Evolutionary conservation across 2,329 filamentous ascomycete genomes (phyloP).

Genomic region (Fonsecaea monophora): DNA sequence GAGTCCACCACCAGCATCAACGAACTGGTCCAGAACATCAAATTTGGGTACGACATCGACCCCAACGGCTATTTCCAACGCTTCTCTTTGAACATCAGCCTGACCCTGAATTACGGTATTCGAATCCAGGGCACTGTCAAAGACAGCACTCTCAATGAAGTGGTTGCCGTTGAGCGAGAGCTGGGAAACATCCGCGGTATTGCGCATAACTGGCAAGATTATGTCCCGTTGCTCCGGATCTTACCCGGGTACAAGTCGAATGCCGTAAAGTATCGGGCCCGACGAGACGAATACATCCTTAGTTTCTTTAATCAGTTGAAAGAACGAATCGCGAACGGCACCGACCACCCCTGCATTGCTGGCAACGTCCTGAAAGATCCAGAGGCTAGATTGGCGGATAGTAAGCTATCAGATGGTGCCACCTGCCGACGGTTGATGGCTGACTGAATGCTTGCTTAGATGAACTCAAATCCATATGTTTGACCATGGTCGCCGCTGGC

Average conservation of each 20-base stretch:
- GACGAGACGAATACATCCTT: conserved; percentile 70
- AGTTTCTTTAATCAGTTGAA: conserved; percentile 64
- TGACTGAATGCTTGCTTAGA: conserved; percentile 54
- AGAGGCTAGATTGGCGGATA: conserved; percentile 70
- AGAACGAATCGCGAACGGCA: conserved; percentile 65
- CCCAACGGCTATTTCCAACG: conserved; percentile 75
- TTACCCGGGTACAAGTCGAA: conserved; percentile 66
- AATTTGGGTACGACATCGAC: conserved; percentile 70
- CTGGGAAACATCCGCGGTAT: conserved; percentile 74
- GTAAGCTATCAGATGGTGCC: conserved; percentile 46
- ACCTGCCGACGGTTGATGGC: not conserved
- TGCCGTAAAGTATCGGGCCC: conserved; percentile 67
- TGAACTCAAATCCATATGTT: conserved; percentile 79
- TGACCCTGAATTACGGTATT: conserved; percentile 79
- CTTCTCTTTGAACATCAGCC: conserved; percentile 75
- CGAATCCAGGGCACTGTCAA: conserved; percentile 74
- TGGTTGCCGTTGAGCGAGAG: conserved; percentile 73
- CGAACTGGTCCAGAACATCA: conserved; percentile 70
- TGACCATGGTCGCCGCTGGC: conserved; percentile 80
- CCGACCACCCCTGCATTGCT: conserved; percentile 70
- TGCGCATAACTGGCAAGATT: conserved; percentile 73
- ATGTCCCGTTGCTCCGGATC: conserved; percentile 72
- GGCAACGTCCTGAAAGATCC: conserved; percentile 74
- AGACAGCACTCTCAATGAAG: conserved; percentile 71
- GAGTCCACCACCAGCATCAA: conserved; percentile 75